These are phyloP conservation scores for Tylopilus orsonianus DNA, from an alignment of 1,284 basidiomycete genomes.

Conservation along the genomic window DNA sequence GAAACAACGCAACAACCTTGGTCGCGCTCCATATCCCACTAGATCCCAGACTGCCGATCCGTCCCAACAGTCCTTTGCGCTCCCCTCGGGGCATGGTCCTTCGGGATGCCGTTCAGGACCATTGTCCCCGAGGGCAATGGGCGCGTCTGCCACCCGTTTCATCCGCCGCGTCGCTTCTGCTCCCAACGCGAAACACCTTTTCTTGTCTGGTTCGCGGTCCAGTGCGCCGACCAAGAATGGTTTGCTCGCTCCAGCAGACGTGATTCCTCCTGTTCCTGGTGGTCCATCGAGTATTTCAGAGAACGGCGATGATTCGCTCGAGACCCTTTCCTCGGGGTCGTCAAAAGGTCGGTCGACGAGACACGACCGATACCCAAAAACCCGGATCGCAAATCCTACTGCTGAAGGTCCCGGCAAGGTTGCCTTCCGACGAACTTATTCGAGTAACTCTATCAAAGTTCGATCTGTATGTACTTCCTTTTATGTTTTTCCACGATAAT, in stretches of 20 bases:
- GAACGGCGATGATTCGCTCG: conserved; percentile 64
- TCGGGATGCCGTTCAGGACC: conserved; percentile 36
- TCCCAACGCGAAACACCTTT: conserved; percentile 92
- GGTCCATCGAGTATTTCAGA: conserved; percentile 50
- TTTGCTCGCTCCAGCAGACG: conserved; percentile 67
- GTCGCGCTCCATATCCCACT: conserved; percentile 19
- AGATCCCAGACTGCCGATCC: conserved; percentile 36
- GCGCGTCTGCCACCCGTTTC: conserved; percentile 77
- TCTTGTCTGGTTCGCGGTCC: conserved; percentile 57
- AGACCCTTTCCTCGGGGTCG: conserved; percentile 71
- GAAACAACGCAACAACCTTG: conserved; percentile 41
- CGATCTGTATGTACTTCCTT: conserved; percentile 59
- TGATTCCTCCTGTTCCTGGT: conserved; percentile 50
- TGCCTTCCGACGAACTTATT: conserved; percentile 92
- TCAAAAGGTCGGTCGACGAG: conserved; percentile 52
- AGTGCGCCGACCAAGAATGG: conserved; percentile 67
- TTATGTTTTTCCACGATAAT: not conserved
- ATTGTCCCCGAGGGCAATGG: conserved; percentile 62
- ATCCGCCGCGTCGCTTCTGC: conserved; percentile 94
- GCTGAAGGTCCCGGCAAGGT: conserved; percentile 57
- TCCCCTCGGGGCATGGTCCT: conserved; percentile 37
- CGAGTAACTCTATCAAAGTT: conserved; percentile 97
- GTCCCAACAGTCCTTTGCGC: conserved; percentile 39
- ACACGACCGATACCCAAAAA: conserved; percentile 38
- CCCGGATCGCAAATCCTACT: conserved; percentile 43